A percentile compares a stretch with the other conserved stretches of the same genome.
phyloP scores from a whole-genome alignment of 768 basidiomycete genomes.

The Scleroderma bovista region DNA sequence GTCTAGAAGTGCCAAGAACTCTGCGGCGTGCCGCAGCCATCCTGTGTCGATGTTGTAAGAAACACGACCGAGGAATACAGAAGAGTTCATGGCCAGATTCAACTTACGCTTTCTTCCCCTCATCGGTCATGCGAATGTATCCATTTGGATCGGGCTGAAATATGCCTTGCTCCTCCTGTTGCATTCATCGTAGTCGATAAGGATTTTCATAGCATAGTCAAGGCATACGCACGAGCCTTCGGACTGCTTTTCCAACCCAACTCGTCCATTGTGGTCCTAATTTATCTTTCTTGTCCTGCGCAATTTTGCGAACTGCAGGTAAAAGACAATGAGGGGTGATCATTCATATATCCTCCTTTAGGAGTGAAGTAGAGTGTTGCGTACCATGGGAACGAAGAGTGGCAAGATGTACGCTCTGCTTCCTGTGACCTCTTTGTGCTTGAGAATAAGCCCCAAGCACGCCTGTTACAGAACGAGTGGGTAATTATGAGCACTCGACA shows the following conservation, averaged over 20 bases:
- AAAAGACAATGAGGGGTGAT: not conserved
- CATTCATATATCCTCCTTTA: too few species aligned
- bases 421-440: slow-evolving; percentile 40
- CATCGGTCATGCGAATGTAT: slow-evolving; percentile 36
- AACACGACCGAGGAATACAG: not conserved
- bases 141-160: slow-evolving; percentile 33
- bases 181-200: not conserved
- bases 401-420: slow-evolving; percentile 40
- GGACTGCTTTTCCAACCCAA: slow-evolving; percentile 42
- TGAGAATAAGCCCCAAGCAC: slow-evolving; percentile 43
- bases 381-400: slow-evolving; percentile 43
- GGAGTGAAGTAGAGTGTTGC: not conserved
- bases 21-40: slow-evolving; percentile 31
- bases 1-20: slow-evolving; percentile 20
- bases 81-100: not conserved
- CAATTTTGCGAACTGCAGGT: slow-evolving; percentile 41
- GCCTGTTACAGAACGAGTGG: slow-evolving; percentile 25
- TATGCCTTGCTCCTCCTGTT: slow-evolving; percentile 41
- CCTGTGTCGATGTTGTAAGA: slow-evolving; percentile 12
- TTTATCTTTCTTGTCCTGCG: slow-evolving; percentile 37
- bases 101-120: slow-evolving; percentile 43
- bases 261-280: slow-evolving; percentile 45
- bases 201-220: not conserved
- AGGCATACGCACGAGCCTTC: slow-evolving; percentile 34
- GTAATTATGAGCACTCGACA: not conserved